Evolutionary conservation across 331 rosid species (phyloP).

Genomic region (Spiraea crenata): DNA sequence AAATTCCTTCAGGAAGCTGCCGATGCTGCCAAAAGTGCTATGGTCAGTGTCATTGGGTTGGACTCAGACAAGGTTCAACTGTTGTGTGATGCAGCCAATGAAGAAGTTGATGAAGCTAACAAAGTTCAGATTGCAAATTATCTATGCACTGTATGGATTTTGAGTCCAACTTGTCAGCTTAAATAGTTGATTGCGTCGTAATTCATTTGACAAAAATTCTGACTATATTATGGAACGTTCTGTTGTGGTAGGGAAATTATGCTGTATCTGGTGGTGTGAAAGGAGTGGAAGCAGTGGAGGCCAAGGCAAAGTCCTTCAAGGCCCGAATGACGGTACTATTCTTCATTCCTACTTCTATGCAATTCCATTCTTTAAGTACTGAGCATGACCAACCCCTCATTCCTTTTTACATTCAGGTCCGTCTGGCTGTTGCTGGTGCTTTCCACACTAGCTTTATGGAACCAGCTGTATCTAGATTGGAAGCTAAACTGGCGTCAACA

Average conservation of each 20-base stretch:
- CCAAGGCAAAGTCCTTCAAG: constrained; percentile 98
- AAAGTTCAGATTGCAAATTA: constrained; percentile 95
- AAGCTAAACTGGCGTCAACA: constrained; percentile 83
- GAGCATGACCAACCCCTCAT: constrained; percentile 12
- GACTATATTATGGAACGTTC: constrained; percentile 17
- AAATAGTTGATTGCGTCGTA: constrained; percentile 14
- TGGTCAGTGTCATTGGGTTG: constrained; percentile 91
- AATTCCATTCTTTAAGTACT: constrained; percentile 6
- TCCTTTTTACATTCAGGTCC: constrained; percentile 52
- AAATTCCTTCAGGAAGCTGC: constrained; percentile 72
- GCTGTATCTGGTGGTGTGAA: constrained; percentile 95
- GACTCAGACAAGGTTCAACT: constrained; percentile 91
- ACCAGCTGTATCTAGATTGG: constrained; percentile 95
- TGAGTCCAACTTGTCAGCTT: constrained; percentile 9
- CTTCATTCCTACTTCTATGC: constrained; percentile 7
- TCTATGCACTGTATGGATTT: constrained; percentile 72
- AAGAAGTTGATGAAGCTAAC: constrained; percentile 78
- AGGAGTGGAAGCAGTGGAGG: constrained; percentile 85
- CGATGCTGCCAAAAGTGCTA: constrained; percentile 78
- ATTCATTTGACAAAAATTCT: not conserved
- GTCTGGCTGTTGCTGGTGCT: constrained; percentile 97
- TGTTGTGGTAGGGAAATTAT: constrained; percentile 73
- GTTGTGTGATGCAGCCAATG: constrained; percentile 90
- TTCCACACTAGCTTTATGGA: constrained; percentile 96
- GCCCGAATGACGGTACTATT: constrained; percentile 91